A percentile compares a stretch with the other conserved stretches of the same genome.
These are phyloP conservation scores for Macrolepiota fuliginosa DNA, from an alignment of 768 basidiomycete species.

Conservation along the genomic window DNA sequence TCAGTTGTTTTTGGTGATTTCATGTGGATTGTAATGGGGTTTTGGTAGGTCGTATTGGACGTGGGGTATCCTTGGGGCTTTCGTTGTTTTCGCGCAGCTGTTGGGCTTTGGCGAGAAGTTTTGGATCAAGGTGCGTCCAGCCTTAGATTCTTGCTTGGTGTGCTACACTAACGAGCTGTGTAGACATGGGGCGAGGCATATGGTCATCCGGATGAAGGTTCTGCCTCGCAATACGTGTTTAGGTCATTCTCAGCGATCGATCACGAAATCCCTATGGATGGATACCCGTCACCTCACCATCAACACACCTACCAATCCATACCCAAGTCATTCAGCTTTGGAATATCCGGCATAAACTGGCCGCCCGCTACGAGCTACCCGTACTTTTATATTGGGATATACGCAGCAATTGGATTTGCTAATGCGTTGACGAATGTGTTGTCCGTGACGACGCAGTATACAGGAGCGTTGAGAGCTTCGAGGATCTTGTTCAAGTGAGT, in stretches of 20 bases:
- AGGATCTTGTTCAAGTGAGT: conserved; percentile 40
- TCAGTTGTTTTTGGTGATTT: too few species aligned
- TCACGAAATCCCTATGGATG: conserved; percentile 35
- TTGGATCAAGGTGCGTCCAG: too few species aligned
- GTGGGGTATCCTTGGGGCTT: conserved; percentile 50
- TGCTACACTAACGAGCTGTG: background rate
- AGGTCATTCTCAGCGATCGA: conserved; percentile 34
- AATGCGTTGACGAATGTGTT: conserved; percentile 45
- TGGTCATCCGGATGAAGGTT: conserved; percentile 12
- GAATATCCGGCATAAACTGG: conserved; percentile 20
- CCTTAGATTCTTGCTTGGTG: background rate
- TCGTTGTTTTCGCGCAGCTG: too few species aligned
- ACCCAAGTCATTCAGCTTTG: background rate
- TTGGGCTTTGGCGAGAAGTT: too few species aligned
- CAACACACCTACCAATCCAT: conserved; percentile 16
- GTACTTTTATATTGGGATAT: conserved; percentile 69
- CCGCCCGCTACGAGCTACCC: conserved; percentile 60
- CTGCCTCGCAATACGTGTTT: conserved; percentile 22
- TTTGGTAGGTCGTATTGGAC: conserved; percentile 63
- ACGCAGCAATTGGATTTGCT: conserved; percentile 56
- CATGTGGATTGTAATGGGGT: too few species aligned
- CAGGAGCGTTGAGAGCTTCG: conserved; percentile 54
- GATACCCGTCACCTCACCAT: conserved; percentile 26
- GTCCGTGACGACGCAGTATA: conserved; percentile 53
- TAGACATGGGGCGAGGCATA: conserved; percentile 73